phyloP scores from a whole-genome alignment of 768 basidiomycete species.

The Leccinum ochraceum region DNA sequence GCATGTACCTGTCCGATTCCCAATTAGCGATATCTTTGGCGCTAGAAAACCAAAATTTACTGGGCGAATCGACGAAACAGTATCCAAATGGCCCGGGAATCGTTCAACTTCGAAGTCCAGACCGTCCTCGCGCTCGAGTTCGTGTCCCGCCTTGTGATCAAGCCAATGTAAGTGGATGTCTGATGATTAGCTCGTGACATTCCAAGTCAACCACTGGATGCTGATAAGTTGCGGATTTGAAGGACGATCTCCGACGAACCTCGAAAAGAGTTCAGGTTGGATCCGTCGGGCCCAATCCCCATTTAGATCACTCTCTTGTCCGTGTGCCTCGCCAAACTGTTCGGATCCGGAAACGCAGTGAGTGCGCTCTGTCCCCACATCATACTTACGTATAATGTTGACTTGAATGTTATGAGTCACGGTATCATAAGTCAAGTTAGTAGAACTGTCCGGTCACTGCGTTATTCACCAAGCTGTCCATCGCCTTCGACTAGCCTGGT shows the following conservation, averaged over 20 bases:
- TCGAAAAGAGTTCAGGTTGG: no score
- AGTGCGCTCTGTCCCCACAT: background rate
- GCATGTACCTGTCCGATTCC: background rate
- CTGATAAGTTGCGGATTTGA: background rate
- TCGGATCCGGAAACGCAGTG: background rate
- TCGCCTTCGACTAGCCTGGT: no score
- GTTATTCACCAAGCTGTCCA: no score
- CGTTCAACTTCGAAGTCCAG: no score
- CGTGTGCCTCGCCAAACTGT: background rate
- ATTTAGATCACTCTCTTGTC: background rate
- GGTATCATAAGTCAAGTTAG: no score
- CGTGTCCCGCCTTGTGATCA: background rate
- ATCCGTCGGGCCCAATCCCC: background rate
- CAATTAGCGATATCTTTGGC: background rate
- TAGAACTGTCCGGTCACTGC: no score
- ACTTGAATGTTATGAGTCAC: background rate
- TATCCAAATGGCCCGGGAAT: background rate
- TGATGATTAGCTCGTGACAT: background rate
- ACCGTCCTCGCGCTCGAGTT: background rate
- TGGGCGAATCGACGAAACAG: no score
- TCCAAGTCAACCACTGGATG: background rate
- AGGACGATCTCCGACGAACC: no score
- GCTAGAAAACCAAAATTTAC: background rate
- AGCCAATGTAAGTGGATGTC: background rate
- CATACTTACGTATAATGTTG: background rate